Evolutionary conservation across 768 basidiomycete genomes (phyloP).

Genomic region (Cyathus striatus): DNA sequence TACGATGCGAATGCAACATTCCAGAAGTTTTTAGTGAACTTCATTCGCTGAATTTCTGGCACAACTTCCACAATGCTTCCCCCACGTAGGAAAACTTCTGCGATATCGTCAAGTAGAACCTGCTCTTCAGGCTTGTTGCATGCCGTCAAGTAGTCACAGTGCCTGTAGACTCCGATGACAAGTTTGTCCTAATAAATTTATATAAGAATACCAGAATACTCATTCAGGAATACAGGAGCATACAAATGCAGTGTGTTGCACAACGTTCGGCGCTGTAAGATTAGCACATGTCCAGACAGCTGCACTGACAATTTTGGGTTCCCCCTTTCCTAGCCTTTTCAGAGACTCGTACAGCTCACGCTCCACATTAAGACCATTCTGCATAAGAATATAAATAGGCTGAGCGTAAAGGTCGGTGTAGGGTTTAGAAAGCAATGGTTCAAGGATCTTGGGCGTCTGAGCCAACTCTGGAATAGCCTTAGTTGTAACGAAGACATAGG

Average conservation of each 20-base stretch:
- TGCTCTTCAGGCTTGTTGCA: conserved; percentile 37
- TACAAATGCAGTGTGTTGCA: conserved; percentile 50
- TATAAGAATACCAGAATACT: neutral
- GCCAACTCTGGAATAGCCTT: conserved; percentile 67
- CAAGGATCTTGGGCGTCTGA: conserved; percentile 50
- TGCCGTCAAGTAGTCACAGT: conserved; percentile 30
- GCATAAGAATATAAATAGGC: conserved; percentile 56
- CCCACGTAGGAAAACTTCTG: conserved; percentile 36
- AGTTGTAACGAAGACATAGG: conserved; percentile 61
- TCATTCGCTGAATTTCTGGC: conserved; percentile 55
- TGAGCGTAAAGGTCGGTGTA: conserved; percentile 41
- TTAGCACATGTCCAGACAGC: conserved; percentile 55
- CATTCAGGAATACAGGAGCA: conserved; percentile 14
- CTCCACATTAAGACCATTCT: conserved; percentile 74
- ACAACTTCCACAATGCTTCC: conserved; percentile 41
- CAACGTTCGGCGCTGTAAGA: conserved; percentile 35
- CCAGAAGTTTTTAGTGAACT: conserved; percentile 62
- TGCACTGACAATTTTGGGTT: conserved; percentile 49
- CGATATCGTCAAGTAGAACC: conserved; percentile 38
- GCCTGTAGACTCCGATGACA: conserved; percentile 49
- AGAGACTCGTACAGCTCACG: conserved; percentile 54
- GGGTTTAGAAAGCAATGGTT: conserved; percentile 43
- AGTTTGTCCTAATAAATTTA: conserved; percentile 40
- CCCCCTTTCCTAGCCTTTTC: conserved; percentile 27
- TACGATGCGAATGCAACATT: conserved; percentile 51